Evolutionary conservation across 2,329 filamentous ascomycete genomes (phyloP).

Genomic region (Monosporascus cannonballus): DNA sequence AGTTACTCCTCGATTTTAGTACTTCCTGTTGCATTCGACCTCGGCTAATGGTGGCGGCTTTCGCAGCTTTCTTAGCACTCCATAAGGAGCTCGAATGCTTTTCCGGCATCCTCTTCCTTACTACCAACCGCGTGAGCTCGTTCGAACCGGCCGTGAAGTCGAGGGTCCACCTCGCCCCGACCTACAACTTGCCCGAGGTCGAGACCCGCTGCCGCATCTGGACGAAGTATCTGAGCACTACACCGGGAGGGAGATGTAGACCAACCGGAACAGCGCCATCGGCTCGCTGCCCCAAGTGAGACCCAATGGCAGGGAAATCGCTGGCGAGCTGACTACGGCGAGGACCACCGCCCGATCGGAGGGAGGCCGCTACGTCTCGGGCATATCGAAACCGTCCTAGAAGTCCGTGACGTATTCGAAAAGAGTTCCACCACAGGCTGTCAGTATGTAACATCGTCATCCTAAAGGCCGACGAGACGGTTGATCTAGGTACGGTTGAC

Average conservation of each 20-base stretch:
- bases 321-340: conserved; percentile 20
- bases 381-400: conserved; percentile 22
- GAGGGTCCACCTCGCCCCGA: conserved; percentile 32
- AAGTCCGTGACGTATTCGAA: conserved; percentile 18
- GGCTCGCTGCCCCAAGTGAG: conserved; percentile 6
- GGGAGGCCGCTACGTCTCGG: conserved; percentile 10
- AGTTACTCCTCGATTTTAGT: no score
- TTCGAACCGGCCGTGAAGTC: conserved; percentile 40
- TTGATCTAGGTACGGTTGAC: no score
- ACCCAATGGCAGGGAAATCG: conserved; percentile 22
- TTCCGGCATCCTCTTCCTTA: conserved; percentile 36
- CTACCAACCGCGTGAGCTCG: conserved; percentile 31
- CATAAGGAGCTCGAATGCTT: conserved; percentile 36
- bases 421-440: conserved; percentile 5
- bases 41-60: no score
- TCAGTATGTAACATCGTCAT: no score
- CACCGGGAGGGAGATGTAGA: conserved; percentile 7
- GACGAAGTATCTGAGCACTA: conserved; percentile 12
- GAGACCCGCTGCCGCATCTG: conserved; percentile 20
- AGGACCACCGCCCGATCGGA: conserved; percentile 21
- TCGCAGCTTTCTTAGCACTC: conserved; percentile 30
- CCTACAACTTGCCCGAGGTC: conserved; percentile 18
- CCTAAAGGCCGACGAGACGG: no score
- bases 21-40: no score
- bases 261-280: conserved; percentile 8